phyloP scores from a whole-genome alignment of 2,329 filamentous ascomycete species.

The Phyllosticta citriasiana region DNA sequence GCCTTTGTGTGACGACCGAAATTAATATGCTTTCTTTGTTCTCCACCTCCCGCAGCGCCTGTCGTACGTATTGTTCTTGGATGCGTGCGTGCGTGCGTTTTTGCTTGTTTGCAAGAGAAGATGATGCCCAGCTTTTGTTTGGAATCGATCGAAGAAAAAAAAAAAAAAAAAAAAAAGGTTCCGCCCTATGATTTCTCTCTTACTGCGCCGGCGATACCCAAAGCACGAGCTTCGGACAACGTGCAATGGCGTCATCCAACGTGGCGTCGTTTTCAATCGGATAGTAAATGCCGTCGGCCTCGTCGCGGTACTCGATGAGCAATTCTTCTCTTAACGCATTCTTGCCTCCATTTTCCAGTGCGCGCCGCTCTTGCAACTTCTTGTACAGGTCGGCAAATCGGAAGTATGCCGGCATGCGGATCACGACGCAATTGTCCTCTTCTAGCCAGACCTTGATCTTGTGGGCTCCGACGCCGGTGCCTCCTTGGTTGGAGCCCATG shows the following conservation, averaged over 20 bases:
- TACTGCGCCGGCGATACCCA: slow-evolving; percentile 5
- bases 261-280: slow-evolving; percentile 71
- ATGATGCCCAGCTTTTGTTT: not conserved
- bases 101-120: not conserved
- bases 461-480: slow-evolving; percentile 36
- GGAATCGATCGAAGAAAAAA: too few species aligned
- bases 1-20: too few species aligned
- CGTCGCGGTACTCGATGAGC: slow-evolving; percentile 77
- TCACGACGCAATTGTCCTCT: slow-evolving; percentile 74
- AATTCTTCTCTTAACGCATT: slow-evolving; percentile 49
- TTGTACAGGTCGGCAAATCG: slow-evolving; percentile 67
- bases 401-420: slow-evolving; percentile 76
- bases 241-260: slow-evolving; percentile 65
- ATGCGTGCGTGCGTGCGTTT: not conserved
- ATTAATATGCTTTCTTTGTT: not conserved
- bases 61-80: not conserved
- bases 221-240: slow-evolving; percentile 66
- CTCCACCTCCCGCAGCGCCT: not conserved
- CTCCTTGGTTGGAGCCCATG: slow-evolving; percentile 13
- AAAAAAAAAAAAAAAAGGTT: not conserved
- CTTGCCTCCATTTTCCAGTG: slow-evolving; percentile 44
- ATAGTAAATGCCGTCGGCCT: slow-evolving; percentile 63
- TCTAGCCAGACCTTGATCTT: slow-evolving; percentile 96
- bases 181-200: not conserved
- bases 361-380: slow-evolving; percentile 76